Evolutionary conservation across 176 grass and related monocot species (phyloP), one percentile per base, ranked within the genome.

Genomic region (Panicum miliaceum): DNA sequence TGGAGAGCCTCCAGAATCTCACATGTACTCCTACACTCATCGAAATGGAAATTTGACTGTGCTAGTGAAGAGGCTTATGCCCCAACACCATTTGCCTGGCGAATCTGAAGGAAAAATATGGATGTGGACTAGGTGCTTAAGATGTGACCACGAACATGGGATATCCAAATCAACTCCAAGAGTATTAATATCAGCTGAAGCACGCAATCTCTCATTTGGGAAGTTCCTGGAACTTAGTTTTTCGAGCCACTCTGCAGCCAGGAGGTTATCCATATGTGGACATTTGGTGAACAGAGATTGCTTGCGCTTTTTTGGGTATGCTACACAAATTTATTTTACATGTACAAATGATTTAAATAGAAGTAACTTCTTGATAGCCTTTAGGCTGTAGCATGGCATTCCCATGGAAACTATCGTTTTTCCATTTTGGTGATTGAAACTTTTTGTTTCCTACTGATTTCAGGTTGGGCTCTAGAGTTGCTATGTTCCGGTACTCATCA

Each of bases 181-280:
- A 81, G 97, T 96, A 58, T 46, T 94, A 54, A 89, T 99, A 71
- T 99, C 97, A 77, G 84, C 80, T 70, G 90, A 92, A 91, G 91
- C 97, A 0, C 81, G 90, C 16, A 92, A 87, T 89, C 91, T 99
- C 32, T 99, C 97, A 12, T 99, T 99, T 87, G 97, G 97, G 45
- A 99, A 99, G 89, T 99, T 99, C 79, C 81, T 99, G 47, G 93
- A 96, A 71, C 93, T 99, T 52, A 96, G 97, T 84, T 99, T 99
- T 84, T 99, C 97, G 12, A 89, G 91, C 75, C 97, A 99, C 35
- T 94, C 93, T 84, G 89, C 91, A 25, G 97, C 91, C 4, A 91
- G 85, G 87, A 98, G 92, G 65, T 76, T 99, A 81, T 95, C 93
- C 54, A 94, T 92, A 86, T 99, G 97, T 75, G 97, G 97, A 18